Evolutionary conservation across 2,329 filamentous ascomycete species (phyloP).

Genomic region (Thielaviopsis cerberus): DNA sequence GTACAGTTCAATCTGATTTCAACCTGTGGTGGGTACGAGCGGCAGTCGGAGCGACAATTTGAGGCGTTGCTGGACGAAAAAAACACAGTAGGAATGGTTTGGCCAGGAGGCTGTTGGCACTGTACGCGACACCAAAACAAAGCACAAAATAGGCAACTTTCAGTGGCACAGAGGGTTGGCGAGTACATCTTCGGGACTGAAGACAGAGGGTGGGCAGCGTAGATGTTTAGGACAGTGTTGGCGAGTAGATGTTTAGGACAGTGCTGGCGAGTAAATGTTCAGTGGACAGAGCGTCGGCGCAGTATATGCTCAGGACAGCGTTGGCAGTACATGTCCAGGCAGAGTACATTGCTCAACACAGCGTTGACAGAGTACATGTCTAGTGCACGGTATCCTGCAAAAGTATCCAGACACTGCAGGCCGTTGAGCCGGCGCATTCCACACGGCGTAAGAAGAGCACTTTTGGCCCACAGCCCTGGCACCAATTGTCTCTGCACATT

Average conservation of each 20-base stretch:
- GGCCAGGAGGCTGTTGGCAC: slow-evolving; percentile 3
- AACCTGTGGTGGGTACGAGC: no score
- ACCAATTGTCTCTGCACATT: background rate
- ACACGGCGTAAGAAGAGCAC: background rate
- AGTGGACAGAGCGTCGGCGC: no score
- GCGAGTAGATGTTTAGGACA: no score
- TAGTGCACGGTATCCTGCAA: background rate
- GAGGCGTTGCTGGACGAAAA: background rate
- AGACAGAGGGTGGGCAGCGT: no score
- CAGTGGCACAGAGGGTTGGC: background rate
- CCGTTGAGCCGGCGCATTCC: background rate
- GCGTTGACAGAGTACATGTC: background rate
- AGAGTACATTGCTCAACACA: no score
- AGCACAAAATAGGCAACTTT: background rate
- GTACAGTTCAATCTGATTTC: background rate
- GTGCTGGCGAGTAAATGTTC: no score
- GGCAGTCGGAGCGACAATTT: background rate
- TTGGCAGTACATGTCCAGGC: no score
- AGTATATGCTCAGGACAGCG: no score
- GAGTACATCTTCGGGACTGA: no score
- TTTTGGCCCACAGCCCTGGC: slow-evolving; percentile 1
- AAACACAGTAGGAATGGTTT: slow-evolving; percentile 5
- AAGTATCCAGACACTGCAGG: slow-evolving; percentile 1
- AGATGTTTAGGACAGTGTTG: no score
- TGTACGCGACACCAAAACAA: slow-evolving; percentile 10